Evolutionary conservation across 2,329 filamentous ascomycete species (phyloP), one percentile per base, ranked within the genome.

Genomic region (Magnaporthiopsis incrustans): DNA sequence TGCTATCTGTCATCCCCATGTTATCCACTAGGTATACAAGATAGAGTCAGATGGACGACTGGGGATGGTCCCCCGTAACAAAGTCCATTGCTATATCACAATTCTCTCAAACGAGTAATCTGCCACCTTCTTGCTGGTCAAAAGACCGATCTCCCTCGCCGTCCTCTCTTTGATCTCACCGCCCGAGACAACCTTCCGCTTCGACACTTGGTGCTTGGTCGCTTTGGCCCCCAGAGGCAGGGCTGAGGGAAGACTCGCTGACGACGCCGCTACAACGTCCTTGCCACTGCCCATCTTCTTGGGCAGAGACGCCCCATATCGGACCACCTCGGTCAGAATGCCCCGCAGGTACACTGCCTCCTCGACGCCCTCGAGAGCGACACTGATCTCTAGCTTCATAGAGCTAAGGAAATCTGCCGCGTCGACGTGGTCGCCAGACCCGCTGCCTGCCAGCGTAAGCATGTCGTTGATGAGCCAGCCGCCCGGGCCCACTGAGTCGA

Each of bases 101-200:
- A 96, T 87, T 76, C 86, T 85, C 78, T 97, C 92, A 68, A 94
- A 82, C 60, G 90, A 91, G 77, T 97, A 97, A 68, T 88, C 86
- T 64, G 89, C 90, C 67, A 93, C 89, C 73, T 88, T 88, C 77
- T 90, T 89, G 72, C 89, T 91, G 72, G 89, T 85, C 74, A 96
- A 77, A 75, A 90, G 86, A 25, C 90, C 91, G 65, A 88, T 87
- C 77, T 96, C 89, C 74, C 92, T 82, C 69, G 79, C 81, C 69
- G 82, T 92, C 69, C 91, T 85, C 73, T 84, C 79, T 67, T 87
- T 81, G 57, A 91, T 79, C 77, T 92, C 89, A 25, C 91, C 91
- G 64, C 86, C 87, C 60, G 83, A 80, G 69, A 87, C 79, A 68
- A 90, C 78, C 82, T 91, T 87, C 66, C 80, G 76, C 66, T 71